Conservation (phyloP, 768 basidiomycete genomes). For the Rhodotorula babjevae region DNA sequence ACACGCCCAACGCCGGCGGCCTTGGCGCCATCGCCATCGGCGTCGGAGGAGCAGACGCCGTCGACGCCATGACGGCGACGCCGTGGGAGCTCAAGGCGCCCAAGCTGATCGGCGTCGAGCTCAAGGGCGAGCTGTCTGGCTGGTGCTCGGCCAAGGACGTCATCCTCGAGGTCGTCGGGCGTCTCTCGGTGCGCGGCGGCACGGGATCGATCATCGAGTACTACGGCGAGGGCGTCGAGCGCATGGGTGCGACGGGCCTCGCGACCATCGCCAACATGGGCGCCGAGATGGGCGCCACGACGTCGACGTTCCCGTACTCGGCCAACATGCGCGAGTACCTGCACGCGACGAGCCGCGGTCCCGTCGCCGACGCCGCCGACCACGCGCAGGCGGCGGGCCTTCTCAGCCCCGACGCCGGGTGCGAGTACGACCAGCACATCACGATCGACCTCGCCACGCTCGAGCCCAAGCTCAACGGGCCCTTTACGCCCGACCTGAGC, state of each 20-base stretch:
- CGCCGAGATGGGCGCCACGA: conserved; percentile 99
- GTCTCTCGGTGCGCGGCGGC: conserved; percentile 88
- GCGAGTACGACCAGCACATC: conserved; percentile 90
- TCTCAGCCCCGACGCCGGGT: conserved; percentile 74
- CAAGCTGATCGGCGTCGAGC: conserved; percentile 64
- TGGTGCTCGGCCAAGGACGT: conserved; percentile 97
- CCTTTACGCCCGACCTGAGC: conserved; percentile 93
- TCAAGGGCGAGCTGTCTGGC: conserved; percentile 77
- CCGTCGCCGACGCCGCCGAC: conserved; percentile 82
- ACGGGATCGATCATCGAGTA: conserved; percentile 95
- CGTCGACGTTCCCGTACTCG: conserved; percentile 95
- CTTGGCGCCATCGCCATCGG: conserved; percentile 94
- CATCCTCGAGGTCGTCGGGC: conserved; percentile 88
- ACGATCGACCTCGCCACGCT: conserved; percentile 56
- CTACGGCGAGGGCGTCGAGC: conserved; percentile 83
- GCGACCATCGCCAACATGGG: conserved; percentile 99
- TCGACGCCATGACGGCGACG: conserved; percentile 95
- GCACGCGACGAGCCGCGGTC: conserved; percentile 76
- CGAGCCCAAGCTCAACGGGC: conserved; percentile 62
- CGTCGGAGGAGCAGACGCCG: conserved; percentile 97
- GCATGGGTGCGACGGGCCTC: conserved; percentile 85
- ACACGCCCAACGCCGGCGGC: conserved; percentile 97
- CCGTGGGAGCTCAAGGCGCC: conserved; percentile 86
- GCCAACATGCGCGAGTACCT: conserved; percentile 83
- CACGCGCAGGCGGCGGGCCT: conserved; percentile 71